Conservation (phyloP, 73 alveolate species). For the Tetrahymena malaccensis region DNA sequence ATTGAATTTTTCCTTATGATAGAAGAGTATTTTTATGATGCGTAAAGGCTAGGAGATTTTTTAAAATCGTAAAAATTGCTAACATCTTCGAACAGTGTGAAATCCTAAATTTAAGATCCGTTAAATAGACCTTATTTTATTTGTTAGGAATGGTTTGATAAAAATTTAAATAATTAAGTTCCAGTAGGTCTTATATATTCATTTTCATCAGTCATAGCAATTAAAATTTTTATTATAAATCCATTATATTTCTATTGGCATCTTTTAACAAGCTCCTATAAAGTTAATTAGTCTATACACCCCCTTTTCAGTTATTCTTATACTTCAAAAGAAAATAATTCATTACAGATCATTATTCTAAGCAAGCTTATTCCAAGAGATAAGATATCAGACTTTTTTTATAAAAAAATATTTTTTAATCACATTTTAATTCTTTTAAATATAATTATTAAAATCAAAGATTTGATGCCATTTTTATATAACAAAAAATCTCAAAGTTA, state of each 20-base stretch:
- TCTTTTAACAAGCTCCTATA: neutral
- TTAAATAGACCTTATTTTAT: neutral
- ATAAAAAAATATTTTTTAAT: neutral
- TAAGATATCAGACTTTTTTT: neutral
- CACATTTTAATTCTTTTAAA: neutral
- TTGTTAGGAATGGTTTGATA: neutral
- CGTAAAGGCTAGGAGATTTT: neutral
- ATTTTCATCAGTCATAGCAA: neutral
- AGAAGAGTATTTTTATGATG: neutral
- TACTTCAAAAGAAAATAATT: neutral
- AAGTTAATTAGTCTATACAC: neutral
- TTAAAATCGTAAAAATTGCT: neutral
- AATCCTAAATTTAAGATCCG: neutral
- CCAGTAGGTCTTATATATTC: neutral
- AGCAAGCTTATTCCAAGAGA: neutral
- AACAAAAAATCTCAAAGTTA: no score
- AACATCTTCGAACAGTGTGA: neutral
- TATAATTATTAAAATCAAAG: neutral
- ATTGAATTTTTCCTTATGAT: neutral
- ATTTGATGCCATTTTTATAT: neutral
- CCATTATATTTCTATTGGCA: neutral
- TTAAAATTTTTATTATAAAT: neutral
- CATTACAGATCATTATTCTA: neutral
- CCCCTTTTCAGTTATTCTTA: neutral
- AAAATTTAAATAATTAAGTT: neutral